Evolutionary conservation across 805 yeast genomes (phyloP).

Genomic region (Jamesozyma hellenica): DNA sequence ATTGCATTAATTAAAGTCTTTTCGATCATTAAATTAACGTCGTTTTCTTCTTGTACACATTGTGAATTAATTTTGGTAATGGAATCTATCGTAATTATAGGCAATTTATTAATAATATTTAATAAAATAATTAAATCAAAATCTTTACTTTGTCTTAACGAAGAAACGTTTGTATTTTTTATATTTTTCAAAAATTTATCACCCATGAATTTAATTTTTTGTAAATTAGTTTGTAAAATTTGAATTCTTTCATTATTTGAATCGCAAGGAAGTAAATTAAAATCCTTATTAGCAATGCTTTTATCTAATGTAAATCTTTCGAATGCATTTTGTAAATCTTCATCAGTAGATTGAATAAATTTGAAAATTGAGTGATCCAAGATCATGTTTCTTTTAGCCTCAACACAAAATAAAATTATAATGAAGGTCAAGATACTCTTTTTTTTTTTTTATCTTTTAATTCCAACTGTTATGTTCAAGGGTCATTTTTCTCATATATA

Average conservation of each 20-base stretch:
- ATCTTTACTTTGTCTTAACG: not conserved
- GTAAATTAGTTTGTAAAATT: conserved; percentile 11
- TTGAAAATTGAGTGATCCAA: not conserved
- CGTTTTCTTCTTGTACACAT: too few relatives aligned
- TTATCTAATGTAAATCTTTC: not conserved
- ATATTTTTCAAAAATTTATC: conserved; percentile 1
- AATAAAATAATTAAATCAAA: not conserved
- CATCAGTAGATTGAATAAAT: not conserved
- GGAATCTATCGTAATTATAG: not conserved
- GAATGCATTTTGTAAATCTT: not conserved
- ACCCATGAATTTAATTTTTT: conserved; percentile 7
- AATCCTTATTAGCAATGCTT: not conserved
- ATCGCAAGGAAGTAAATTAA: not conserved
- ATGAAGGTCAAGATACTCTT: too few relatives aligned
- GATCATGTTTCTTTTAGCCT: not conserved
- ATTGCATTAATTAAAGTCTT: not conserved
- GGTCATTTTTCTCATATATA: too few relatives aligned
- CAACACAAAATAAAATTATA: not conserved
- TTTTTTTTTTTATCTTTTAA: not conserved
- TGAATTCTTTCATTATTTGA: not conserved
- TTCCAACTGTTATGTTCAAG: too few relatives aligned
- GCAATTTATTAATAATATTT: not conserved
- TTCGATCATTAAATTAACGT: conserved; percentile 2
- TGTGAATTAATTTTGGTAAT: not conserved
- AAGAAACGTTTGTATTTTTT: not conserved